Evolutionary conservation across 495 filamentous ascomycete genomes (phyloP).

Genomic region (Annulohypoxylon moriforme): DNA sequence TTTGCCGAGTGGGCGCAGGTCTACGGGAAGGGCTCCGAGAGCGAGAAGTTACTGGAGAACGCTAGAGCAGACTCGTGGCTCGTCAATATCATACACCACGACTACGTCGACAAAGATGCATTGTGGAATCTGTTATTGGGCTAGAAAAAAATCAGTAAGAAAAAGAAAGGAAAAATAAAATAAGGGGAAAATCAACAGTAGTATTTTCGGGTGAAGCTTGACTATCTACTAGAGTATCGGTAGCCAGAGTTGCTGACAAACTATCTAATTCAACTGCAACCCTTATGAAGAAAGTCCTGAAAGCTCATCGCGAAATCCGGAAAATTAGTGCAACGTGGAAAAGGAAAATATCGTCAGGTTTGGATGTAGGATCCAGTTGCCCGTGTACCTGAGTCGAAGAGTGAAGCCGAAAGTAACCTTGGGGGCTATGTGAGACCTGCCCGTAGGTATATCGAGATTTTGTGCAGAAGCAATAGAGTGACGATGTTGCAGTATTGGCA

Average conservation of each 20-base stretch:
- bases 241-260: constrained; percentile 11
- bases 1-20: constrained; percentile 94
- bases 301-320: constrained; percentile 1
- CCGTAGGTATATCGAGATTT: neutral
- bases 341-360: neutral
- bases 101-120: constrained; percentile 73
- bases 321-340: neutral
- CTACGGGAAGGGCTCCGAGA: constrained; percentile 72
- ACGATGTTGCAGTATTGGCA: neutral
- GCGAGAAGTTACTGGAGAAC: constrained; percentile 72
- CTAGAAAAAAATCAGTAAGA: constrained; percentile 20
- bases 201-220: constrained; percentile 6
- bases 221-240: constrained; percentile 14
- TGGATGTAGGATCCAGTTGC: neutral
- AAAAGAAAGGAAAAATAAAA: constrained; percentile 4
- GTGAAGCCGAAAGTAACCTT: neutral
- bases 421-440: neutral
- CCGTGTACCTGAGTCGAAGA: neutral
- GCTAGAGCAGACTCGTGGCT: constrained; percentile 80
- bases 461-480: neutral
- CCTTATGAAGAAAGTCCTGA: neutral
- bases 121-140: constrained; percentile 70
- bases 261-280: constrained; percentile 26
- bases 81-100: constrained; percentile 91
- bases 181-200: constrained; percentile 11